phyloP scores from a whole-genome alignment of 495 filamentous ascomycete species.

The Filosporella fistucella region DNA sequence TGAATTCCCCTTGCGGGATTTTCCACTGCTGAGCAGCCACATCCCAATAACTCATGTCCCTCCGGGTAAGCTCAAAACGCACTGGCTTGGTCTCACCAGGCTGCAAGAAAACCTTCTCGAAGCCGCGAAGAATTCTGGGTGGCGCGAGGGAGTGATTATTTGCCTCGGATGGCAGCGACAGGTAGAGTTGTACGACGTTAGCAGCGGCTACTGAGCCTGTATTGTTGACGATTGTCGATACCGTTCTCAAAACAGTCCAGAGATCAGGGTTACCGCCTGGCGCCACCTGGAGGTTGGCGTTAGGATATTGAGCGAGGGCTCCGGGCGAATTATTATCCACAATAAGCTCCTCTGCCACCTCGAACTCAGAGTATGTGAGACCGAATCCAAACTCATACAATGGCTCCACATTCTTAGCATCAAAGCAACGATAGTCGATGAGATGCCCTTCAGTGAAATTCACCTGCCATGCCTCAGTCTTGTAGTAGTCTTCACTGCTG shows the following conservation, averaged over 20 bases:
- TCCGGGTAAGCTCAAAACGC: conserved; percentile 65
- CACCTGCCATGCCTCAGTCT: conserved; percentile 61
- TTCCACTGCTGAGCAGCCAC: neutral
- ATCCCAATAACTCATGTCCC: conserved; percentile 87
- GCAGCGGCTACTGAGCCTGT: no score
- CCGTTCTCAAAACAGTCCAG: conserved; percentile 73
- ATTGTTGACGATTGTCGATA: conserved; percentile 73
- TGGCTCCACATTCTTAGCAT: conserved; percentile 67
- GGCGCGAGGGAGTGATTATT: no score
- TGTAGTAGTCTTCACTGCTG: conserved; percentile 66
- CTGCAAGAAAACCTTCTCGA: conserved; percentile 70
- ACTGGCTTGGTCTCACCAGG: conserved; percentile 65
- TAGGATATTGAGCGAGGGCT: conserved; percentile 64
- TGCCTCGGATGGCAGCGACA: no score
- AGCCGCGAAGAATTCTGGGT: conserved; percentile 69
- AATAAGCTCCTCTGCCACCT: conserved; percentile 64
- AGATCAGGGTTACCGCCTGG: conserved; percentile 80
- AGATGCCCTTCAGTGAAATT: conserved; percentile 82
- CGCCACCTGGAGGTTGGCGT: conserved; percentile 56
- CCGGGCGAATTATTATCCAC: conserved; percentile 41
- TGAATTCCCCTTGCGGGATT: neutral
- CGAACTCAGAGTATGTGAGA: conserved; percentile 82
- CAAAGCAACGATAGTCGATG: conserved; percentile 92
- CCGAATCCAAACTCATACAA: conserved; percentile 93
- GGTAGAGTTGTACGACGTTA: no score